Base-by-base conservation (phyloP, 176 grass and related monocot genomes). In the Ampelocalamus luodianensis region DNA sequence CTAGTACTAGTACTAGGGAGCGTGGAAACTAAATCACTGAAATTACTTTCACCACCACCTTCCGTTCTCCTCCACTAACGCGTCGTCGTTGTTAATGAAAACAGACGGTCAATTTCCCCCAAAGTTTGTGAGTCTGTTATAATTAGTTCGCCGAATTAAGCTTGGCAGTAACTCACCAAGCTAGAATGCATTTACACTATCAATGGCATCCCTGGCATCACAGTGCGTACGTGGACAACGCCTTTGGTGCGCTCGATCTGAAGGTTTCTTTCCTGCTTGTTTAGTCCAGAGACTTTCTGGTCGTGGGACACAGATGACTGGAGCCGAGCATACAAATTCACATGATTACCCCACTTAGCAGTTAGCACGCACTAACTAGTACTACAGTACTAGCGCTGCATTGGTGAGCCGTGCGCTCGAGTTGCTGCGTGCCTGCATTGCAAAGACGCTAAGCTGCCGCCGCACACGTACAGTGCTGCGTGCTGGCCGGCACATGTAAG, bases 261-360 rank as follows among this genome's bases (percentile, higher is more conserved):
- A 71, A 85, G 39, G 74, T 11, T 9, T 45, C 36, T 32, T 58
- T 18, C 27, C 8, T 0, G 17, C 38, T 48, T 0, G 48, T 72
- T 27, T 72, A 29, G 44, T 53, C 1, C 48, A 13, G 18, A 8
- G 18, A 15, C 74, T 63, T 75, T 18, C 20, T 56, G 37, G 66
- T 24, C 45, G 82, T 75, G 71, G 71, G 71, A 67, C 71, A 66
- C 59, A 26, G 18, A 42, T 24, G 48, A 15, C 22, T 54, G 27
- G 36, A 17, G 64, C 26, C 58, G 15, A 80, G 77, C 56, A n/a
- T 32, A n/a, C 67, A 80, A 53, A 16, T 38, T 18, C 68, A 79
- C 67, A 64, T 72, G 56, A 86, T 55, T 53, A n/a, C 67, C 42
- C 84, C 29, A 40, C 58, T 48, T 26, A 38, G 70, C 24, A 51